These are phyloP conservation scores for Lactarius quietus DNA, from an alignment of 768 basidiomycete species.

Conservation along the genomic window DNA sequence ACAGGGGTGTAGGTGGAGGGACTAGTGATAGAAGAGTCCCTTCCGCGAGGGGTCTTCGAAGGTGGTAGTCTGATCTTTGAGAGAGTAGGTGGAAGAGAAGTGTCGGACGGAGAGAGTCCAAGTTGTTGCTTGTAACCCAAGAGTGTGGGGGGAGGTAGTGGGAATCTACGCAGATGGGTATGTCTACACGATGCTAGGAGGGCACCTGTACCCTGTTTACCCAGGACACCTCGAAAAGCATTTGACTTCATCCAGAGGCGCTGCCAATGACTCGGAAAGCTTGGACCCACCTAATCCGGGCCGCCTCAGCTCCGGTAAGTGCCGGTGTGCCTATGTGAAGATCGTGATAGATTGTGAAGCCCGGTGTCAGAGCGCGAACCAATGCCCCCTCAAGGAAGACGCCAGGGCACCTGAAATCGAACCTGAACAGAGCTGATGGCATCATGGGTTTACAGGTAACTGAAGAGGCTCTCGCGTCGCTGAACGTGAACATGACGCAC, in stretches of 20 bases:
- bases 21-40: slow-evolving; percentile 26
- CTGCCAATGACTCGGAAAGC: neutral
- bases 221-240: slow-evolving; percentile 1
- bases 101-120: neutral
- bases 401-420: too few relatives aligned
- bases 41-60: slow-evolving; percentile 23
- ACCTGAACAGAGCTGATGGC: too few relatives aligned
- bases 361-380: too few relatives aligned
- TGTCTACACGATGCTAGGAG: neutral
- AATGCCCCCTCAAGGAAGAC: too few relatives aligned
- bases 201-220: slow-evolving; percentile 29
- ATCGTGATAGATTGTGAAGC: too few relatives aligned
- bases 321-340: too few relatives aligned
- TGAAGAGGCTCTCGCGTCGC: too few relatives aligned
- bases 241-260: slow-evolving; percentile 9
- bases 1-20: slow-evolving; percentile 16
- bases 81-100: slow-evolving; percentile 2
- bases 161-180: neutral
- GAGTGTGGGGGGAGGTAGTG: neutral
- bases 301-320: too few relatives aligned
- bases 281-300: too few relatives aligned
- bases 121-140: neutral
- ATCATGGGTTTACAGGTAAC: too few relatives aligned
- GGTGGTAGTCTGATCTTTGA: slow-evolving; percentile 2
- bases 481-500: too few relatives aligned